These are phyloP conservation scores for Thelonectria blattea DNA, from an alignment of 2,329 filamentous ascomycete genomes.

Conservation along the genomic window DNA sequence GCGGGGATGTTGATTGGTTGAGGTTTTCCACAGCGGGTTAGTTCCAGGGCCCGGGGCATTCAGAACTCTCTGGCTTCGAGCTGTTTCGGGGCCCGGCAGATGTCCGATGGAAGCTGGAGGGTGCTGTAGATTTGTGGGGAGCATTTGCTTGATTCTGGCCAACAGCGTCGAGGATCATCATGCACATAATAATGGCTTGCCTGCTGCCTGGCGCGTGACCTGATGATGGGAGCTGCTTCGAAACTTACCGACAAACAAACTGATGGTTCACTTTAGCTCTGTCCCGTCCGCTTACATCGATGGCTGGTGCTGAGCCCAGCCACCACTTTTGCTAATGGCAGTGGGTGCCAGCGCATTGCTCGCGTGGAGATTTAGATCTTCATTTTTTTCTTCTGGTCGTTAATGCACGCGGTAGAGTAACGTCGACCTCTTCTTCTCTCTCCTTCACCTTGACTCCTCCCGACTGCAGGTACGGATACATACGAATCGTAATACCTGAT, in stretches of 20 bases:
- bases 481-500: too few relatives aligned
- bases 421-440: neutral
- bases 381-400: neutral
- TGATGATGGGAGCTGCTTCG: too few relatives aligned
- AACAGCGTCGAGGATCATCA: conserved; percentile 1
- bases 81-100: conserved; percentile 15
- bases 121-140: conserved; percentile 26
- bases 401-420: neutral
- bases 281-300: neutral
- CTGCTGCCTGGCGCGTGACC: neutral
- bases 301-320: neutral
- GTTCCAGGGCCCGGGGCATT: neutral
- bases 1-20: conserved; percentile 29
- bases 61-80: conserved; percentile 4
- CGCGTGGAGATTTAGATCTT: neutral
- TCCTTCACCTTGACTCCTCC: neutral
- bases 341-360: neutral
- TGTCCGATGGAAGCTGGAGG: conserved; percentile 14
- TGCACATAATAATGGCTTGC: neutral
- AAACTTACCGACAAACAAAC: too few relatives aligned
- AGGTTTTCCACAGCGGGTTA: conserved; percentile 4
- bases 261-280: too few relatives aligned
- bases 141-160: conserved; percentile 8
- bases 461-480: too few relatives aligned
- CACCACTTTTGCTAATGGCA: too few relatives aligned